Conservation (phyloP, 441 rosid genomes). For the Arabidopsis lyrata region DNA sequence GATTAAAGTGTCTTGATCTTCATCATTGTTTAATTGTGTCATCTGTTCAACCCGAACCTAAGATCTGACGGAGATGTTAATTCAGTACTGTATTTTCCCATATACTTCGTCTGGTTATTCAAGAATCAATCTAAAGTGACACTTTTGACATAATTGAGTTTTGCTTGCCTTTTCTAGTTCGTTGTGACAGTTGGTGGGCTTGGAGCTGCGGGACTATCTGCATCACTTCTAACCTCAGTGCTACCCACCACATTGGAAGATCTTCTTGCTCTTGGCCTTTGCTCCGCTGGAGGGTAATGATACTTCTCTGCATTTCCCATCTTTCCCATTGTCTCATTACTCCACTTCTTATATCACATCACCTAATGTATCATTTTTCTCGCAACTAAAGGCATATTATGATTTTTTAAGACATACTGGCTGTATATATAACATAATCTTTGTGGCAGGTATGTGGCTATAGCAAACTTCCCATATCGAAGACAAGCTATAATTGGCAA, state of each 20-base stretch:
- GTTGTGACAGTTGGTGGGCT: conserved; percentile 86
- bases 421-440: conserved; percentile 29
- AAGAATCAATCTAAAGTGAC: conserved; percentile 2
- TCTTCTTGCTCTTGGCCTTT: conserved; percentile 91
- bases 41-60: conserved; percentile 2
- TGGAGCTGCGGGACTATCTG: conserved; percentile 91
- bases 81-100: conserved; percentile 2
- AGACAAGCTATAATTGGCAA: conserved; percentile 66
- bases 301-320: conserved; percentile 23
- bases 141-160: conserved; percentile 27
- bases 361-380: conserved; percentile 9
- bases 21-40: background rate
- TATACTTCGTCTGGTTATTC: conserved; percentile 14
- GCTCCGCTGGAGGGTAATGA: conserved; percentile 94
- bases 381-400: conserved; percentile 24
- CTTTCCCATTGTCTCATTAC: conserved; percentile 26
- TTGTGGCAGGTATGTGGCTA: conserved; percentile 66
- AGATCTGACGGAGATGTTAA: background rate
- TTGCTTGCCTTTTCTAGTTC: conserved; percentile 55
- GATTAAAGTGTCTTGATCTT: conserved; percentile 3
- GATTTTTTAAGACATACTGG: background rate
- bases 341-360: conserved; percentile 18
- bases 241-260: conserved; percentile 85
- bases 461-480: conserved; percentile 81
- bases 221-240: conserved; percentile 89